These are phyloP conservation scores for Anacardium occidentale DNA, from an alignment of 345 rosid genomes.

Conservation along the genomic window DNA sequence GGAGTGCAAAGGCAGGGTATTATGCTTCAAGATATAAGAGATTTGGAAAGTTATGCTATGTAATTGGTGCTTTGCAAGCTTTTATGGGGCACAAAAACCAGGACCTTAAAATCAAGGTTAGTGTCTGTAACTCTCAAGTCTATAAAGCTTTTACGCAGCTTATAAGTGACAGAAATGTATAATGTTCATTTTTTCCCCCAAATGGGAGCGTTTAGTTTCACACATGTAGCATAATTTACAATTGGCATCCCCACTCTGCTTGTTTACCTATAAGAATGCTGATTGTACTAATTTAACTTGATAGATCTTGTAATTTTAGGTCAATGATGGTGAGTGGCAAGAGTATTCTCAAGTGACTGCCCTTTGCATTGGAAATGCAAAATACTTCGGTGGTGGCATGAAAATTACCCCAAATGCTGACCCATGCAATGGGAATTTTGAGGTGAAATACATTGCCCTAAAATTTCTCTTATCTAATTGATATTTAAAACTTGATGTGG, in stretches of 20 bases:
- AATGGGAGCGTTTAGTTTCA: constrained; percentile 4
- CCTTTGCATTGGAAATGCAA: constrained; percentile 90
- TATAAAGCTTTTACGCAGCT: not conserved
- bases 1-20: constrained; percentile 98
- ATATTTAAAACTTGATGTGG: not conserved
- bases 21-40: constrained; percentile 89
- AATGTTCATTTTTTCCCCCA: not conserved
- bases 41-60: constrained; percentile 82
- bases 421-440: constrained; percentile 74
- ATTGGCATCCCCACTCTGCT: not conserved
- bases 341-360: constrained; percentile 73
- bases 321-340: constrained; percentile 87
- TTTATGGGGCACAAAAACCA: constrained; percentile 78
- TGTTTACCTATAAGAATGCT: not conserved
- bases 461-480: not conserved
- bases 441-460: constrained; percentile 43
- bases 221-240: not conserved
- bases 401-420: constrained; percentile 90
- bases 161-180: not conserved
- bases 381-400: constrained; percentile 98
- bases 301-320: constrained; percentile 36
- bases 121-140: constrained; percentile 7
- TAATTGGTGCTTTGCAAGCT: constrained; percentile 84
- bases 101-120: constrained; percentile 76
- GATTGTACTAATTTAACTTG: constrained; percentile 4